Conservation (phyloP, 768 basidiomycete genomes). For the Chalciporus sphaerocephalus region DNA sequence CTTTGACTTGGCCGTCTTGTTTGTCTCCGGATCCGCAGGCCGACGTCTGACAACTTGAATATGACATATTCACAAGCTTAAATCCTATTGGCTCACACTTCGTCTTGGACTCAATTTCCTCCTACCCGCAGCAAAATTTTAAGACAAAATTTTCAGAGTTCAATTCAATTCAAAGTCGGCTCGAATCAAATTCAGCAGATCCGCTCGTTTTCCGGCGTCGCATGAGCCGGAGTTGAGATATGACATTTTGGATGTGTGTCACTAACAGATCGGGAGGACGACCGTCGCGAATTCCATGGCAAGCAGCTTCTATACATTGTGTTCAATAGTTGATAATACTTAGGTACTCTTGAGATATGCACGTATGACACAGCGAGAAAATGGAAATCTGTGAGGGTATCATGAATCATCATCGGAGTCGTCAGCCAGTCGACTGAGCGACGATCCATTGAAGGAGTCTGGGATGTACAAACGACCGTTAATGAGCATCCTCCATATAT, state of each 20-base stretch:
- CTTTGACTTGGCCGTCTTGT: too few relatives aligned
- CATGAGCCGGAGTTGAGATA: too few relatives aligned
- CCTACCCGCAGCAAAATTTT: too few relatives aligned
- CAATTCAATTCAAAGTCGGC: too few relatives aligned
- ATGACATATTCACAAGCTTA: too few relatives aligned
- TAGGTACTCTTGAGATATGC: slow-evolving; percentile 10
- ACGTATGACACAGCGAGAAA: background rate
- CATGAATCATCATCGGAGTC: slow-evolving; percentile 31
- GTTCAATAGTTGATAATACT: slow-evolving; percentile 1
- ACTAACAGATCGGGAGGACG: background rate
- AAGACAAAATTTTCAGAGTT: too few relatives aligned
- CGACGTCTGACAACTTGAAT: too few relatives aligned
- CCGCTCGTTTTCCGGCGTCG: too few relatives aligned
- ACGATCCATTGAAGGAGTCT: slow-evolving; percentile 29
- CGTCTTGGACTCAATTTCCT: too few relatives aligned
- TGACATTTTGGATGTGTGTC: background rate
- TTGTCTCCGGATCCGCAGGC: too few relatives aligned
- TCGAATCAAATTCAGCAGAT: too few relatives aligned
- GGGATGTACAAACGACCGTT: background rate
- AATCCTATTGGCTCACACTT: too few relatives aligned
- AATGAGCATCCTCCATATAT: background rate
- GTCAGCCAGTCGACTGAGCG: slow-evolving; percentile 23
- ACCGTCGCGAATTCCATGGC: background rate
- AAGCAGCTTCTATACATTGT: slow-evolving; percentile 3
- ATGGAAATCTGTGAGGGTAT: slow-evolving; percentile 1